Base-by-base conservation (phyloP, 2,329 filamentous ascomycete genomes). In the Trichothecium roseum region DNA sequence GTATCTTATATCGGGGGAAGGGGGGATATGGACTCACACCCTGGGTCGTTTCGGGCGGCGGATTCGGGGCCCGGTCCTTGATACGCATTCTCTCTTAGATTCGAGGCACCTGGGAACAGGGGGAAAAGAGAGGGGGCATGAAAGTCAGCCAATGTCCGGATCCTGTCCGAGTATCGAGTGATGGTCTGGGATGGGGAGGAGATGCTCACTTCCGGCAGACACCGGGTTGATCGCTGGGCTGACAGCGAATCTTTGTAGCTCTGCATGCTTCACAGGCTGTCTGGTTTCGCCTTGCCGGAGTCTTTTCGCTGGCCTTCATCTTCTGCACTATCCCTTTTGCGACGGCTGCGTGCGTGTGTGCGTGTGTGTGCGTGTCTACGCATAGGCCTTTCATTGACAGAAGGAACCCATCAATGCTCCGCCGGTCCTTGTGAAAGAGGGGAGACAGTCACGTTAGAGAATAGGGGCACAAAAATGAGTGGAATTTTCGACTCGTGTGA, bases 231-330 rank as follows among this genome's bases (percentile, higher is more conserved):
- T 58, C 56, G 39, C 65, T 66, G 4, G 64, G 53, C 40, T 64
- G 63, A 42, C 71, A 75, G 38, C 66, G 70, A 16, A 72, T 58
- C 54, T 74, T 75, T 38, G 68, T 66, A 9, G 54, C 57, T 36
- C 71, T 57, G 42, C 71, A 74, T 3, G 68, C 65, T 49, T 74
- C 70, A 37, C 70, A 74, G 15, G 70, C 59, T n/a, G 31, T 39
- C 38, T 37, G 35, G 13, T 30, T 32, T 24, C 35, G 30, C 27
- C 35, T 27, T 13, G 31, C 16, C 13, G 29, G 12, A 20, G 33
- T 9, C 14, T 28, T 28, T 12, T 29, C 28, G 13, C 15, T 13
- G 28, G 7, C 15, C 6, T 16, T n/a, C 28, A 29, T 29, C 5
- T n/a, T 29, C 10, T 24, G 6, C 10, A 6, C 10, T 24, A 6